A percentile compares a stretch with the other conserved stretches of the same genome.
Conservation (phyloP, 2,329 filamentous ascomycete genomes). For the Chaetothyriales sp. region DNA sequence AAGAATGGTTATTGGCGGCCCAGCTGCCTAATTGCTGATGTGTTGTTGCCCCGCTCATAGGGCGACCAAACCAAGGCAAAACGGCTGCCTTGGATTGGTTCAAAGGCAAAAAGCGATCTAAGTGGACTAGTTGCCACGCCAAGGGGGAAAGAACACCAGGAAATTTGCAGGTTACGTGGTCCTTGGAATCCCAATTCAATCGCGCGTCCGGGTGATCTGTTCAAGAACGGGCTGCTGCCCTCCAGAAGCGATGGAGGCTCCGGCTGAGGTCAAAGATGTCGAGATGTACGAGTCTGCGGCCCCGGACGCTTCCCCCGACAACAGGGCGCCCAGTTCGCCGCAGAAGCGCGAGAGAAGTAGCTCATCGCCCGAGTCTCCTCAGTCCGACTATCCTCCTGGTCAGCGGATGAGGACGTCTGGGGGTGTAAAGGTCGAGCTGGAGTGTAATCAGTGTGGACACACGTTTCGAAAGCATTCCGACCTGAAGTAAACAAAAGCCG, state of each 20-base stretch:
- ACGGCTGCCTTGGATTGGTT: not conserved
- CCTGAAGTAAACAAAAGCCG: not conserved
- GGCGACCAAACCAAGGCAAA: not conserved
- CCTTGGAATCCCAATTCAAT: not conserved
- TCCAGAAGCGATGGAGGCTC: not conserved
- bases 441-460: not conserved
- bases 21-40: not conserved
- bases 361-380: not conserved
- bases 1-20: not conserved
- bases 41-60: not conserved
- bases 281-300: not conserved
- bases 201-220: not conserved
- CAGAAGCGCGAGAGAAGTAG: not conserved
- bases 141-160: not conserved
- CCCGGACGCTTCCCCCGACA: not conserved
- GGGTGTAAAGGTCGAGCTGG: not conserved
- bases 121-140: not conserved
- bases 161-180: not conserved
- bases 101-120: not conserved
- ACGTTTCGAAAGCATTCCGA: conserved; percentile 1
- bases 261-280: not conserved
- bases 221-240: not conserved
- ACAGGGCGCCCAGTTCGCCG: not conserved
- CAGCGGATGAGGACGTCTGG: not conserved
- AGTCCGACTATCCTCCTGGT: not conserved